Base-by-base conservation (phyloP, 306 rosid species). In the Pterocarpus santalinus region DNA sequence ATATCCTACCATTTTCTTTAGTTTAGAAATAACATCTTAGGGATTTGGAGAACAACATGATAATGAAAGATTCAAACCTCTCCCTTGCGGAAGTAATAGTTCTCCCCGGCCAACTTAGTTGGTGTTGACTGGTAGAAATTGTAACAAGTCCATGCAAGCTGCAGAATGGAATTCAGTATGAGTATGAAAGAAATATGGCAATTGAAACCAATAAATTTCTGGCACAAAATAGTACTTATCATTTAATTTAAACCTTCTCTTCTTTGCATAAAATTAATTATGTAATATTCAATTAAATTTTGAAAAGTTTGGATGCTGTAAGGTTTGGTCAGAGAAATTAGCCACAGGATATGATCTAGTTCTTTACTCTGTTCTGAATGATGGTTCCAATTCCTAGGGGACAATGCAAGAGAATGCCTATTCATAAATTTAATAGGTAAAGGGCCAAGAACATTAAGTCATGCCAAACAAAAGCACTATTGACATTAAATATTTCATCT, bases 111-210 rank as follows among this genome's bases (percentile, higher is more conserved):
- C 88, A 93, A 90, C 86, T 96, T 96, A 69, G 99, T 92, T 41
- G 94, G 97, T 14, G 98, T 90, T 41, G 90, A 85, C 84, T 92
- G 94, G 84, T 93, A 96, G 82, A 96, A 96, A 77, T 96, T 96
- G 86, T 96, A 96, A 85, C 99, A 96, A 63, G 99, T 96, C 99
- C 99, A 92, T 73, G 97, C 98, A 90, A 96, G 97, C 99, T 96
- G 84, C 82, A 77, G 5, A 78, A 33, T 41, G 44, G 16, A 78
- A 47, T 66, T 72, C 30, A 15, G 15, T 39, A 57, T 7, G 34
- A 65, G 67, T 67, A 46, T 72, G 41, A 65, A 56, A 60, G 74
- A 14, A 39, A 71, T 68, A 51, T 36, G 35, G 68, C 51, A 78
- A 38, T 3, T 35, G 61, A 74, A 84, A 58, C 72, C 73, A 67